Evolutionary conservation across 2,329 filamentous ascomycete species (phyloP).

Genomic region (Laburnicola sp.): DNA sequence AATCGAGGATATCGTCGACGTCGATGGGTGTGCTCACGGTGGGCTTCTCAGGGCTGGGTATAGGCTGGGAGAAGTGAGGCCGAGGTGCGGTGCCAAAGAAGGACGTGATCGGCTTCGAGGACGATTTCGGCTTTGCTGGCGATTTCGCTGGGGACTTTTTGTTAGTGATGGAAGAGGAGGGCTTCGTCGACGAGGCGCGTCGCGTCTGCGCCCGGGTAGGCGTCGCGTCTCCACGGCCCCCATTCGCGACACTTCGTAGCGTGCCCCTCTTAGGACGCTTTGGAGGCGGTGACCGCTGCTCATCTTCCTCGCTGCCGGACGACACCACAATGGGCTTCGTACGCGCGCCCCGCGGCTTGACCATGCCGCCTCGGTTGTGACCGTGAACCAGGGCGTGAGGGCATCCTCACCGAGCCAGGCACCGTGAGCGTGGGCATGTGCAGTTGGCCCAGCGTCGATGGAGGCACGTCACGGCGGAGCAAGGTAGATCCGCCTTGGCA

Average conservation of each 20-base stretch:
- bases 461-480: constrained; percentile 11
- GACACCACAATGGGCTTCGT: constrained; percentile 44
- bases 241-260: constrained; percentile 27
- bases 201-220: constrained; percentile 23
- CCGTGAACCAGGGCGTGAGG: constrained; percentile 20
- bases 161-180: constrained; percentile 16
- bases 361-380: constrained; percentile 41
- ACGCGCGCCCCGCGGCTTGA: constrained; percentile 42
- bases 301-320: constrained; percentile 38
- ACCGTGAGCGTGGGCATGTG: constrained; percentile 14
- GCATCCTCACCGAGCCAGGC: too few relatives aligned
- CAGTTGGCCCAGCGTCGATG: constrained; percentile 13
- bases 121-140: constrained; percentile 42
- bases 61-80: constrained; percentile 44
- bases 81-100: constrained; percentile 54
- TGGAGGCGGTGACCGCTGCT: constrained; percentile 33
- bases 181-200: constrained; percentile 27
- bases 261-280: constrained; percentile 36
- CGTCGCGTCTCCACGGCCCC: constrained; percentile 20
- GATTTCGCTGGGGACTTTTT: constrained; percentile 38
- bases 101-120: constrained; percentile 51
- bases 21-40: constrained; percentile 24
- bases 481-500: constrained; percentile 19
- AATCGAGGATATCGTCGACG: constrained; percentile 44
- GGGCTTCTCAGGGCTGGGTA: constrained; percentile 46